Evolutionary conservation across 176 grass and related monocot species (phyloP).

Genomic region (Rhynchospora tenuis): DNA sequence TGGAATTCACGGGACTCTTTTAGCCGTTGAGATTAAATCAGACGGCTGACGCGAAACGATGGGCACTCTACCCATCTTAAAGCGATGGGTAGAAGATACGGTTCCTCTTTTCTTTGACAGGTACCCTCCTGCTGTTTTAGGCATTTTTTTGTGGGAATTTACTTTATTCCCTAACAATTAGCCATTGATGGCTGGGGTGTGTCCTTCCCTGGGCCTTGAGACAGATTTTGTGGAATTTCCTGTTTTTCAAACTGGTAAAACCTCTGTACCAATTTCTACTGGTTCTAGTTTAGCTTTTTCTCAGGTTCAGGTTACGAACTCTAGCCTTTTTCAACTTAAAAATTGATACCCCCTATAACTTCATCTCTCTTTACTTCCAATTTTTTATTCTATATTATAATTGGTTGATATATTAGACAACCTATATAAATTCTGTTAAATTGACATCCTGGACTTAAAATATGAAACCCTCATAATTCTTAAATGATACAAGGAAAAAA

Average conservation of each 20-base stretch:
- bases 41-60: too few species aligned
- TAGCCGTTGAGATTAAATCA: too few species aligned
- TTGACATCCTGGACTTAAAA: not conserved
- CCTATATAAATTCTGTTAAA: not conserved
- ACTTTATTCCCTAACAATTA: not conserved
- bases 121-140: not conserved
- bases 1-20: too few species aligned
- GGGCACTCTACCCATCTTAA: too few species aligned
- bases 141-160: not conserved
- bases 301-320: not conserved
- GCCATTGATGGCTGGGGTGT: not conserved
- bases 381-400: not conserved
- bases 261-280: not conserved
- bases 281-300: not conserved
- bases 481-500: not conserved
- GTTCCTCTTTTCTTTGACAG: too few species aligned
- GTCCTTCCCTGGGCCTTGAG: not conserved
- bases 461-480: not conserved
- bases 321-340: not conserved
- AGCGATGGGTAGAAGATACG: too few species aligned
- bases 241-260: not conserved
- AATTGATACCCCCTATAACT: not conserved
- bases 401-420: not conserved
- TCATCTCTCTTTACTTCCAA: not conserved
- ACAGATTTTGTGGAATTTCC: not conserved